Percentiles rank a stretch among this genome's conserved stretches.
Conservation (phyloP, 2,329 filamentous ascomycete genomes). For the Pseudogymnoascus pannorum region DNA sequence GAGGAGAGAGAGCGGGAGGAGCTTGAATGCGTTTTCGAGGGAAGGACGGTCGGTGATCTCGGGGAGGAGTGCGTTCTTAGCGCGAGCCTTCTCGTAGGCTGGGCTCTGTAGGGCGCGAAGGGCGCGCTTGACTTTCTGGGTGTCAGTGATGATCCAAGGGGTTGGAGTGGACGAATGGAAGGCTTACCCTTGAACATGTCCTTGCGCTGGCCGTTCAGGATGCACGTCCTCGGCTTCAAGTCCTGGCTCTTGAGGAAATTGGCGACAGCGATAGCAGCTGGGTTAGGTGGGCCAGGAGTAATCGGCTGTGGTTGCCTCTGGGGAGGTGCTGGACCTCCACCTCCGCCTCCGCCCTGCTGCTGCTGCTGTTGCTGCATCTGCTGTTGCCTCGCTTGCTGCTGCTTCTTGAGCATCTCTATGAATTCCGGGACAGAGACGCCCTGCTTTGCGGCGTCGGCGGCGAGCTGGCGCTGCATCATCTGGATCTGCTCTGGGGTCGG, state of each 20-base stretch:
- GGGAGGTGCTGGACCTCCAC: constrained; percentile 26
- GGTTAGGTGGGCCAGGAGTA: constrained; percentile 73
- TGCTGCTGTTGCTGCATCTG: constrained; percentile 29
- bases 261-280: constrained; percentile 80
- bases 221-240: constrained; percentile 82
- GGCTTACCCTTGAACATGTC: constrained; percentile 87
- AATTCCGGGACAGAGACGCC: constrained; percentile 84
- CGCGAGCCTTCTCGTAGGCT: constrained; percentile 80
- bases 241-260: constrained; percentile 79
- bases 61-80: constrained; percentile 84
- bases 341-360: constrained; percentile 19
- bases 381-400: constrained; percentile 26
- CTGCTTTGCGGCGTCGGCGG: constrained; percentile 72
- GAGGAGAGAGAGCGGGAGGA: constrained; percentile 88
- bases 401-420: constrained; percentile 55
- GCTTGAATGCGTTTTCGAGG: constrained; percentile 89
- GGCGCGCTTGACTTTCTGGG: constrained; percentile 75
- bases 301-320: constrained; percentile 59
- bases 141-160: constrained; percentile 14
- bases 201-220: constrained; percentile 92
- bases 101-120: constrained; percentile 83
- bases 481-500: constrained; percentile 80
- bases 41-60: constrained; percentile 80
- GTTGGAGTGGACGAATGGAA: not conserved
- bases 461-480: constrained; percentile 74